Evolutionary conservation across 306 rosid genomes (phyloP).

Genomic region (Crotalaria pallida): DNA sequence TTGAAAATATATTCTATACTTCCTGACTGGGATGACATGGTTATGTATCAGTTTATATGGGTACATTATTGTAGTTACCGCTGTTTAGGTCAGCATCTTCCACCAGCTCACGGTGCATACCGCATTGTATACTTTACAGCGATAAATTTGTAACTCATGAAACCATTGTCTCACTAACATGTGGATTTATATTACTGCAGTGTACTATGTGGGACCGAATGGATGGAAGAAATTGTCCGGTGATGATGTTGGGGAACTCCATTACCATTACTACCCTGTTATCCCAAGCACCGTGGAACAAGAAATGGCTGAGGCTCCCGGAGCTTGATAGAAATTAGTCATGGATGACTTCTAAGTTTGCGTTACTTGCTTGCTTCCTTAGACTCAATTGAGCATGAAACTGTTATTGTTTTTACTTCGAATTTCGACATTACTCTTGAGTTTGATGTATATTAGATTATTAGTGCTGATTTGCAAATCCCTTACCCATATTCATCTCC

Average conservation of each 20-base stretch:
- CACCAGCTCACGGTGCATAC: neutral
- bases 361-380: slow-evolving; percentile 1
- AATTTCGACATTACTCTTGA: slow-evolving; percentile 8
- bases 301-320: slow-evolving; percentile 83
- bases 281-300: slow-evolving; percentile 73
- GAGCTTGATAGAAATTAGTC: slow-evolving; percentile 30
- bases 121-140: neutral
- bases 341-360: neutral
- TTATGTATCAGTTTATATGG: neutral
- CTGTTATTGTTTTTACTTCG: slow-evolving; percentile 1
- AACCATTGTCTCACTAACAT: slow-evolving; percentile 4
- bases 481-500: too few relatives aligned
- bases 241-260: slow-evolving; percentile 88
- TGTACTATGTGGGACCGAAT: slow-evolving; percentile 70
- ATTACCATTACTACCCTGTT: slow-evolving; percentile 68
- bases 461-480: too few relatives aligned
- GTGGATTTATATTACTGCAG: slow-evolving; percentile 33
- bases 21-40: neutral
- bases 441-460: neutral
- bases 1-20: slow-evolving; percentile 4
- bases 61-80: neutral
- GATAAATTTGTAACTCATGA: neutral
- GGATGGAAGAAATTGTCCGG: slow-evolving; percentile 94
- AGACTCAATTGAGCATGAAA: slow-evolving; percentile 16
- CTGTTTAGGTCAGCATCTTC: neutral